Evolutionary conservation across 768 basidiomycete genomes (phyloP).

Genomic region (Dacryopinax primogenitus): DNA sequence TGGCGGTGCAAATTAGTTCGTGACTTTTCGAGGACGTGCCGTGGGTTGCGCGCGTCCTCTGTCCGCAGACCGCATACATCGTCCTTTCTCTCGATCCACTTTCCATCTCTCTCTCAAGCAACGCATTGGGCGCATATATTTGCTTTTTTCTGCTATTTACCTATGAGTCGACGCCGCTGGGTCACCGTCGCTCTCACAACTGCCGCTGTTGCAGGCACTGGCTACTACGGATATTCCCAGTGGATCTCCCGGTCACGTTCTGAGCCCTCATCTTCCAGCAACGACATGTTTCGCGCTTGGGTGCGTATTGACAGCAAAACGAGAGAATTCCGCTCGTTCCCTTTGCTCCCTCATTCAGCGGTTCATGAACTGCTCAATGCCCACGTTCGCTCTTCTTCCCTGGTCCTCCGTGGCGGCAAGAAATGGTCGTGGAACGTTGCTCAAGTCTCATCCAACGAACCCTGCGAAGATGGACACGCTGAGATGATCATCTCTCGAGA

Average conservation of each 20-base stretch:
- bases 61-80: neutral
- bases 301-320: constrained; percentile 40
- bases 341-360: constrained; percentile 42
- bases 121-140: neutral
- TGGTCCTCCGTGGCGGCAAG: constrained; percentile 33
- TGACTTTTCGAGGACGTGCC: neutral
- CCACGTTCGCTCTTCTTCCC: constrained; percentile 37
- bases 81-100: neutral
- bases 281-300: constrained; percentile 38
- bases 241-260: constrained; percentile 25
- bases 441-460: constrained; percentile 69
- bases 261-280: constrained; percentile 45
- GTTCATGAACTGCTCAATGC: constrained; percentile 48
- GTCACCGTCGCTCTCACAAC: constrained; percentile 52
- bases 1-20: neutral
- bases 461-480: constrained; percentile 81
- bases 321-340: constrained; percentile 40
- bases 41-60: neutral
- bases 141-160: neutral
- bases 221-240: constrained; percentile 46
- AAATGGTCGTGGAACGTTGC: constrained; percentile 71
- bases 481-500: constrained; percentile 55
- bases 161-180: constrained; percentile 30
- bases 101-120: neutral
- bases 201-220: constrained; percentile 43